These are phyloP conservation scores for Termitomyces sp. DNA, from an alignment of 768 basidiomycete species.

Conservation along the genomic window DNA sequence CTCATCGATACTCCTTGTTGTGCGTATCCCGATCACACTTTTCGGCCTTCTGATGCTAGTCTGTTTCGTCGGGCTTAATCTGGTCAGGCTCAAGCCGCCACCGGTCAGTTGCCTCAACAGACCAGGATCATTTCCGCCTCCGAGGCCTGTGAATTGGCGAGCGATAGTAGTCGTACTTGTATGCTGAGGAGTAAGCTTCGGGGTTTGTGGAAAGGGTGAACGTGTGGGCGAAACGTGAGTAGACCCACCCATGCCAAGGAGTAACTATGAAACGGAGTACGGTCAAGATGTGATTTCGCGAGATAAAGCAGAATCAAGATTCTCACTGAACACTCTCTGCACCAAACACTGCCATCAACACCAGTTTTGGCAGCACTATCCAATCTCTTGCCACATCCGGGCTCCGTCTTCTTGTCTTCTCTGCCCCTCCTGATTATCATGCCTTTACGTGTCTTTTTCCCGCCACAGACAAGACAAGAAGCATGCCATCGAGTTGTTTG, in stretches of 20 bases:
- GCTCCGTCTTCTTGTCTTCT: slow-evolving; percentile 47
- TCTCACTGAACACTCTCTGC: slow-evolving; percentile 76
- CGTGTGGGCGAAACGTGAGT: slow-evolving; percentile 50
- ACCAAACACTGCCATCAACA: slow-evolving; percentile 68
- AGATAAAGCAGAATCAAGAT: background rate
- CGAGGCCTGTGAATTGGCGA: slow-evolving; percentile 67
- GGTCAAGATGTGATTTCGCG: background rate
- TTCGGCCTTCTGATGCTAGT: slow-evolving; percentile 52
- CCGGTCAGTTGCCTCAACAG: slow-evolving; percentile 59
- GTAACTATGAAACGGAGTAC: slow-evolving; percentile 33
- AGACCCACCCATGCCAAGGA: slow-evolving; percentile 45
- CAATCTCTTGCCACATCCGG: slow-evolving; percentile 78
- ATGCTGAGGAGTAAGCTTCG: slow-evolving; percentile 44
- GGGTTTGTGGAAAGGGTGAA: slow-evolving; percentile 35
- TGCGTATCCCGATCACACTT: slow-evolving; percentile 70
- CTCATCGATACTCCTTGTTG: slow-evolving; percentile 57
- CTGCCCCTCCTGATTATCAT: slow-evolving; percentile 31
- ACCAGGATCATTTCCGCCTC: slow-evolving; percentile 31
- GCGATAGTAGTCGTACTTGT: slow-evolving; percentile 72
- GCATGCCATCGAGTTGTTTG: slow-evolving; percentile 79
- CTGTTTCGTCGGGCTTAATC: slow-evolving; percentile 68
- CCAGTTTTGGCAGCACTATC: slow-evolving; percentile 81
- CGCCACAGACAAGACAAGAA: slow-evolving; percentile 75
- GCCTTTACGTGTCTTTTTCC: slow-evolving; percentile 43
- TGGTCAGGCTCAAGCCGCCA: slow-evolving; percentile 58